Base-by-base conservation (phyloP, 495 filamentous ascomycete genomes). In the Peziza echinospora region DNA sequence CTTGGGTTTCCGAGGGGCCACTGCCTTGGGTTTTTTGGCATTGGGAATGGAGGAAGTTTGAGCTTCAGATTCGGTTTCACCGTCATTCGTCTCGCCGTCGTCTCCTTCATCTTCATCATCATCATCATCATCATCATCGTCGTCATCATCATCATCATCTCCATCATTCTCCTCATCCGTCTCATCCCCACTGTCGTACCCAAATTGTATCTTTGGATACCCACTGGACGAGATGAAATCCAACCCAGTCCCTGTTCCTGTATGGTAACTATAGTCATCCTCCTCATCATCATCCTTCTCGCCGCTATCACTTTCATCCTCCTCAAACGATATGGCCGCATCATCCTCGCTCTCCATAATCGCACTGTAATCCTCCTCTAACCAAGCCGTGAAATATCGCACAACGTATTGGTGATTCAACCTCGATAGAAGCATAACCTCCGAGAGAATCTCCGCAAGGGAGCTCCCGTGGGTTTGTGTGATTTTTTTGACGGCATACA, bases 401-500 rank as follows among this genome's bases (percentile, higher is more conserved):
- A 97, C 89, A 16, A 97, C 89, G 53, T 89, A 84, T 3, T 86
- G 84, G 65, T 97, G 85, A 62, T 92, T 96, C 52, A 97, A 69
- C 45, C 80, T 73, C 13, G 89, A 93, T 7, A 97, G 69, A 21
- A 96, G 64, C 60, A 84, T 79, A 41, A 92, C 85, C 62, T 97
- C 89, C 26, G 84, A 92, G 23, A 96, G 64, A 21, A 93, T 82
- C 52, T 87, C 79, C 21, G 81, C 80, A 43, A 96, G 64, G 21
- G 81, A 81, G 28, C 77, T 68, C 28, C 80, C 71, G 16, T 84
- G 83, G 44, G 76, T 78, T 51, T 86, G 78, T 21, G 76, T 82
- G 46, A 97, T 91, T 57, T 94, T 94, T 61, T 97, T 97, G 51
- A 97, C 76, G 3, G 89, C 89, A 67, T 97, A 97, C 9, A 91